phyloP scores from a whole-genome alignment of 164 flowering plant genomes.

The Vitis amurensis region DNA sequence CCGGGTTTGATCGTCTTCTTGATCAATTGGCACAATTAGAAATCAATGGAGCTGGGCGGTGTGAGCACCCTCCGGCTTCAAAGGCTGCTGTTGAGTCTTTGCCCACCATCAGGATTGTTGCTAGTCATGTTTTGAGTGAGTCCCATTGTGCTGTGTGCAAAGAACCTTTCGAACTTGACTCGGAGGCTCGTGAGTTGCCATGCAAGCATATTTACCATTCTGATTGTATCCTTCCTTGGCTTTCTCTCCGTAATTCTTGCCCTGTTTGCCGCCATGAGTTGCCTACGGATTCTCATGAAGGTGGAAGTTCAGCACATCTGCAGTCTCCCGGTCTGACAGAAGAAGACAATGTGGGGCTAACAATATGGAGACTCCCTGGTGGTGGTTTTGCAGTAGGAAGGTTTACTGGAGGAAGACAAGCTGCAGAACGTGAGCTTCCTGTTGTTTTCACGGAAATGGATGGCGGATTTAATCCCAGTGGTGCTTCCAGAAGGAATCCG shows the following conservation, averaged over 20 bases:
- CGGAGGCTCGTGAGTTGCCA: constrained; percentile 36
- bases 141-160: constrained; percentile 40
- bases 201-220: constrained; percentile 37
- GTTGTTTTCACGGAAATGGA: constrained; percentile 66
- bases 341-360: constrained; percentile 52
- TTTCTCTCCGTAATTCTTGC: constrained; percentile 35
- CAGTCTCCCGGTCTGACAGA: constrained; percentile 10
- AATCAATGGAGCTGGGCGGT: constrained; percentile 37
- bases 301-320: not conserved
- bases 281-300: constrained; percentile 27
- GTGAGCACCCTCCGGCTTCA: constrained; percentile 60
- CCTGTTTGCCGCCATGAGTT: constrained; percentile 43
- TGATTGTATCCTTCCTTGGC: constrained; percentile 38
- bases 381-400: constrained; percentile 67
- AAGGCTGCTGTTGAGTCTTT: constrained; percentile 44
- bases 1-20: constrained; percentile 60
- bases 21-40: constrained; percentile 57
- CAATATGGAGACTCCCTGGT: constrained; percentile 62
- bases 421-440: constrained; percentile 52
- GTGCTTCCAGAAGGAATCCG: constrained; percentile 50
- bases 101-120: constrained; percentile 27
- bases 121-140: constrained; percentile 17
- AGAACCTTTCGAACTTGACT: constrained; percentile 25
- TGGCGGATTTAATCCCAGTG: constrained; percentile 46
- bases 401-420: constrained; percentile 47